Evolutionary conservation across 2,329 filamentous ascomycete genomes (phyloP).

Genomic region (Colletotrichum abscissum): DNA sequence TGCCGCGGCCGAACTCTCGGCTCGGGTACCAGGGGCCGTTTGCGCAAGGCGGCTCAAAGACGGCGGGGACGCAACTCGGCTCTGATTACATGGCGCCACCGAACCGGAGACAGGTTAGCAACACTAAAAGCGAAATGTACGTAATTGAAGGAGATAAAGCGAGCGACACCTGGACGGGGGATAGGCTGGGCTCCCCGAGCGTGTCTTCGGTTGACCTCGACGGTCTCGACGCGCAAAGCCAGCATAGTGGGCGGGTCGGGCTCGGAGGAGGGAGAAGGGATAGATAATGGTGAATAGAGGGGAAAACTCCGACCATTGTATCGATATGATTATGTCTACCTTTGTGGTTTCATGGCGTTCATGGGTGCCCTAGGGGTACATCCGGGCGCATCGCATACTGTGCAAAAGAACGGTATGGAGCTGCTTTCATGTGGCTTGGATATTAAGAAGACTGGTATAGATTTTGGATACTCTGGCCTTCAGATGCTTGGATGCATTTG

Average conservation of each 20-base stretch:
- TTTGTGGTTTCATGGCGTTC: background rate
- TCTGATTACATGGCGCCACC: conserved; percentile 1
- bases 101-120: background rate
- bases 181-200: conserved; percentile 41
- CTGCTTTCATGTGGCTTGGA: background rate
- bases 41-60: background rate
- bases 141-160: conserved; percentile 47
- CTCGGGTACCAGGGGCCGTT: background rate
- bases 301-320: background rate
- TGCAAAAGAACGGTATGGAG: background rate
- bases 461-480: background rate
- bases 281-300: background rate
- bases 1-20: background rate
- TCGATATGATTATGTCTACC: background rate
- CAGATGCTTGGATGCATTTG: background rate
- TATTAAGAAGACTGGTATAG: background rate
- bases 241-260: conserved; percentile 37
- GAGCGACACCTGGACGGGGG: conserved; percentile 22
- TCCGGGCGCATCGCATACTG: background rate
- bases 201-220: conserved; percentile 39
- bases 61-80: background rate
- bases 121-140: conserved; percentile 48
- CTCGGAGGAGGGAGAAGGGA: conserved; percentile 15
- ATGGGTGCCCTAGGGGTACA: background rate
- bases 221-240: conserved; percentile 38